These are phyloP conservation scores for Pythium monospermum DNA, from an alignment of 352 stramenopile genomes.

Conservation along the genomic window DNA sequence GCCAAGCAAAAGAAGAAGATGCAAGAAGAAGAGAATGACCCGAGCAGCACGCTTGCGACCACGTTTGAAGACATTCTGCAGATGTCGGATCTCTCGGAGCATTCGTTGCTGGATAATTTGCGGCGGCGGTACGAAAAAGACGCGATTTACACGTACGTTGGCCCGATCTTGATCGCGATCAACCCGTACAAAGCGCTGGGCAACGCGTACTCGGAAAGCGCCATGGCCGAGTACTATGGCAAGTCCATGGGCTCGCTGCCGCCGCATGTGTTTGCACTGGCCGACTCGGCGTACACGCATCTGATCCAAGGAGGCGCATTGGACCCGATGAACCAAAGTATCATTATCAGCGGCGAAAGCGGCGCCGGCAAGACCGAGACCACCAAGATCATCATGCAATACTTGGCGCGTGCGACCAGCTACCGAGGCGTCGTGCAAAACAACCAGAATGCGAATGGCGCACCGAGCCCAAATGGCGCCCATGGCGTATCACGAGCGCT, in stretches of 20 bases:
- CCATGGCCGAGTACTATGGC: constrained; percentile 89
- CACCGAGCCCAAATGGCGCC: constrained; percentile 59
- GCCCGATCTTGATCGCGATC: constrained; percentile 88
- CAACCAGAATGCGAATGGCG: no score
- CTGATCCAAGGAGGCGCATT: constrained; percentile 80
- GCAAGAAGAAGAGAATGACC: constrained; percentile 52
- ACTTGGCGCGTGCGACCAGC: constrained; percentile 72
- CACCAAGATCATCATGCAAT: constrained; percentile 92
- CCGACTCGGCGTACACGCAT: constrained; percentile 86
- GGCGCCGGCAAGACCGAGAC: constrained; percentile 89
- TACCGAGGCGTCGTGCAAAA: constrained; percentile 59
- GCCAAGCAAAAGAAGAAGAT: constrained; percentile 88
- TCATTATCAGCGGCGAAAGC: constrained; percentile 91
- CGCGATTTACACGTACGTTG: constrained; percentile 93
- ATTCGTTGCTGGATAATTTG: constrained; percentile 86
- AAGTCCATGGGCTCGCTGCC: constrained; percentile 74
- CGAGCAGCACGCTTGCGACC: constrained; percentile 25
- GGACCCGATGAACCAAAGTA: constrained; percentile 85
- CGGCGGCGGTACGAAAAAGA: constrained; percentile 89
- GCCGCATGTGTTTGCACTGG: constrained; percentile 89
- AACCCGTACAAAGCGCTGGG: constrained; percentile 88
- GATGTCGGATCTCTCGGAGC: constrained; percentile 87
- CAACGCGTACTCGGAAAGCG: constrained; percentile 53
- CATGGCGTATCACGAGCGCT: constrained; percentile 88
- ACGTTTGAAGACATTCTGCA: constrained; percentile 88